Evolutionary conservation across 441 rosid genomes (phyloP).

Genomic region (Theobroma grandiflorum): DNA sequence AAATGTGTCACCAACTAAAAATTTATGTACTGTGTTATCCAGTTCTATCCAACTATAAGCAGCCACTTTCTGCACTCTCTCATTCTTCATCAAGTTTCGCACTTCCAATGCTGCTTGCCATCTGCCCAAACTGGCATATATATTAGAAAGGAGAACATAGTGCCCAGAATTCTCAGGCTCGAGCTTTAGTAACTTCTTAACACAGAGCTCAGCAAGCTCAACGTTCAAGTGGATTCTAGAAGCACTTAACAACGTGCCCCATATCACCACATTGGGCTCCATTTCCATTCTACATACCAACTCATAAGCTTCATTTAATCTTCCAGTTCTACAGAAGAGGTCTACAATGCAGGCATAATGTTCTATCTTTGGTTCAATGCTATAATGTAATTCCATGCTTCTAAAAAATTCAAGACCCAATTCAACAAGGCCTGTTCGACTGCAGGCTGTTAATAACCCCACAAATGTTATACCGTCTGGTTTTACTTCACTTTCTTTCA

Average conservation of each 20-base stretch:
- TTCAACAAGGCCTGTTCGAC: slow-evolving; percentile 37
- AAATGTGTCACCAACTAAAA: slow-evolving; percentile 1
- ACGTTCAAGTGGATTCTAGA: slow-evolving; percentile 36
- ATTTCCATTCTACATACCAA: slow-evolving; percentile 35
- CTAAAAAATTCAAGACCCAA: slow-evolving; percentile 36
- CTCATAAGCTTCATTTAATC: slow-evolving; percentile 30
- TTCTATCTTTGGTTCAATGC: slow-evolving; percentile 36
- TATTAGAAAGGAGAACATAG: slow-evolving; percentile 39
- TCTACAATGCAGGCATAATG: slow-evolving; percentile 43
- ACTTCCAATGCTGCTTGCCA: slow-evolving; percentile 30
- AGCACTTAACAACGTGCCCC: slow-evolving; percentile 45
- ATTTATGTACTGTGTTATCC: background rate
- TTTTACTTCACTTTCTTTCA: slow-evolving; percentile 34
- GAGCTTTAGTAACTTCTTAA: slow-evolving; percentile 37
- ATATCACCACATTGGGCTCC: slow-evolving; percentile 36
- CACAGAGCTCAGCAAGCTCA: slow-evolving; percentile 35
- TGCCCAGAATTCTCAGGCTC: slow-evolving; percentile 40
- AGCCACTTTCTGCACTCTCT: slow-evolving; percentile 36
- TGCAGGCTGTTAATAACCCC: slow-evolving; percentile 44
- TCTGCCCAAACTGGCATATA: slow-evolving; percentile 39
- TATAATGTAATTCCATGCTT: slow-evolving; percentile 30
- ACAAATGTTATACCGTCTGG: slow-evolving; percentile 36
- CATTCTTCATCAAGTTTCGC: slow-evolving; percentile 26
- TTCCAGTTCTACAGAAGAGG: slow-evolving; percentile 37
- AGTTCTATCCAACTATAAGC: slow-evolving; percentile 12